phyloP scores from a whole-genome alignment of 371 early-diverging fungal genomes.

The Mortierella sp. region DNA sequence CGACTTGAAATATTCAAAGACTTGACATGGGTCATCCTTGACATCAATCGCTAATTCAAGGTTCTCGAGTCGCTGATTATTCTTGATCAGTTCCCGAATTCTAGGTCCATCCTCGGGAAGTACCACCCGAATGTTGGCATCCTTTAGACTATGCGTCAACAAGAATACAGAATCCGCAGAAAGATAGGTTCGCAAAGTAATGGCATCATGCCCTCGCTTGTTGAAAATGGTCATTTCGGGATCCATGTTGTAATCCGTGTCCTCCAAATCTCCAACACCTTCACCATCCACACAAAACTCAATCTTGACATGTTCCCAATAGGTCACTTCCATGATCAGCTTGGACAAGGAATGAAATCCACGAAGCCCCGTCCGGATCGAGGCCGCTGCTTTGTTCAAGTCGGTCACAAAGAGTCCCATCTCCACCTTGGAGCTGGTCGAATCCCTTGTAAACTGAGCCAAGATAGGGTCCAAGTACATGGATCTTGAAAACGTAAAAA shows the following conservation, averaged over 20 bases:
- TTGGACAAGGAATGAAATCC: conserved; percentile 17
- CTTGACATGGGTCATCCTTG: conserved; percentile 34
- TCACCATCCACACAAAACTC: conserved; percentile 19
- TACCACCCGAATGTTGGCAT: conserved; percentile 25
- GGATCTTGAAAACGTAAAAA: conserved; percentile 11
- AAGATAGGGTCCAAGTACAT: conserved; percentile 21
- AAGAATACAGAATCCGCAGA: conserved; percentile 17
- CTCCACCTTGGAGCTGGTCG: conserved; percentile 4
- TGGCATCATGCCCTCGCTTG: conserved; percentile 20
- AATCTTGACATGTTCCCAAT: conserved; percentile 30
- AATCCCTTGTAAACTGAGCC: conserved; percentile 22
- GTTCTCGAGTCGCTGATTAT: conserved; percentile 16
- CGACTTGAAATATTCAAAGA: conserved; percentile 44
- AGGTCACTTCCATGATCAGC: conserved; percentile 22
- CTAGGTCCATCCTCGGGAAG: conserved; percentile 33
- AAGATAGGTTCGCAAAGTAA: conserved; percentile 18
- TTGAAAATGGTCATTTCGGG: conserved; percentile 16
- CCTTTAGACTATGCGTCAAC: conserved; percentile 20
- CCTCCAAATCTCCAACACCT: conserved; percentile 14
- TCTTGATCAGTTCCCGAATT: conserved; percentile 41
- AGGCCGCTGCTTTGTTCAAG: conserved; percentile 14
- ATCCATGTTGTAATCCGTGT: conserved; percentile 11
- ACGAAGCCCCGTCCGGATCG: background rate
- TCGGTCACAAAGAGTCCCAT: conserved; percentile 30
- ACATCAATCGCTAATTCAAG: conserved; percentile 23